Evolutionary conservation across 768 basidiomycete genomes (phyloP).

Genomic region (Amanita inopinata): DNA sequence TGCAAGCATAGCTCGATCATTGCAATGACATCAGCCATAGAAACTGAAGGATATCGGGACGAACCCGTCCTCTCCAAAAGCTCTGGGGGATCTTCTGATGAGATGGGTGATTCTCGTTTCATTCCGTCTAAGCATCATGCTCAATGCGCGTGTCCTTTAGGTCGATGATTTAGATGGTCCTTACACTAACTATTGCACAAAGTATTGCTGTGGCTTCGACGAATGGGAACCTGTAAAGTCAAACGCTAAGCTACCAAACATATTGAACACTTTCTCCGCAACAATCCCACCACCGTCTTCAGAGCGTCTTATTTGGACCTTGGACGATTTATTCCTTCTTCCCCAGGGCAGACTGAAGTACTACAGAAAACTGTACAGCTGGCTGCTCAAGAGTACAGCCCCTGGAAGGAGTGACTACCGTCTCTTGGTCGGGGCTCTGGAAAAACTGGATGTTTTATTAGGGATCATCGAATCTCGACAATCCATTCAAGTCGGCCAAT

Average conservation of each 20-base stretch:
- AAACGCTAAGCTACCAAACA: slow-evolving; percentile 59
- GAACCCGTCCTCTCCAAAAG: slow-evolving; percentile 87
- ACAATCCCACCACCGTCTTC: slow-evolving; percentile 49
- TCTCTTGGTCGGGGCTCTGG: slow-evolving; percentile 69
- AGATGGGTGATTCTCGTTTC: slow-evolving; percentile 62
- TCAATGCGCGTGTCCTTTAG: slow-evolving; percentile 30
- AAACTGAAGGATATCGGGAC: slow-evolving; percentile 92
- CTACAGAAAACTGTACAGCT: slow-evolving; percentile 83
- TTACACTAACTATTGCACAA: slow-evolving; percentile 72
- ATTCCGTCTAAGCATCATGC: slow-evolving; percentile 1
- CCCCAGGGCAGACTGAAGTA: slow-evolving; percentile 82
- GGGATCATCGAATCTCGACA: slow-evolving; percentile 53
- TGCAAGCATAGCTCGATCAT: slow-evolving; percentile 6
- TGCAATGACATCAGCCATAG: slow-evolving; percentile 33
- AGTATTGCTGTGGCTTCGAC: slow-evolving; percentile 74
- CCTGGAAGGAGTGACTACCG: slow-evolving; percentile 83
- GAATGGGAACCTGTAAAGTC: slow-evolving; percentile 69
- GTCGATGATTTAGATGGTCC: slow-evolving; percentile 87
- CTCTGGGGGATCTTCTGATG: slow-evolving; percentile 91
- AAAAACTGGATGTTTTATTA: slow-evolving; percentile 70
- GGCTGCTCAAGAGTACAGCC: slow-evolving; percentile 76
- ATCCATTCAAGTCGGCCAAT: slow-evolving; percentile 38
- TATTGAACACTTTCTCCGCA: slow-evolving; percentile 62
- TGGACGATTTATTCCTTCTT: slow-evolving; percentile 82
- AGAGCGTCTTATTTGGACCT: slow-evolving; percentile 55